phyloP scores from a whole-genome alignment of 345 rosid genomes.

The Raphanus raphanistrum region DNA sequence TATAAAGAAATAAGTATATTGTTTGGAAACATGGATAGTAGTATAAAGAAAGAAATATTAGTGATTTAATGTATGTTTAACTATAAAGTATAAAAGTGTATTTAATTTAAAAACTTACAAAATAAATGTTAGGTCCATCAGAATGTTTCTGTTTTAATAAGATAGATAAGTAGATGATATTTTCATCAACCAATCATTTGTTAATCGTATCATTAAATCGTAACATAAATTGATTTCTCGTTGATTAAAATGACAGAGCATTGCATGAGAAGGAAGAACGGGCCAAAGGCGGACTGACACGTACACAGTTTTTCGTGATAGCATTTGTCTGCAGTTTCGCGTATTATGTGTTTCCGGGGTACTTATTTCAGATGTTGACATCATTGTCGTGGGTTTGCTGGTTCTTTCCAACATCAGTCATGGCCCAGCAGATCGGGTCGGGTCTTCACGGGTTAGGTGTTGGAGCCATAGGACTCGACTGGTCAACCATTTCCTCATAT shows the following conservation, averaged over 20 bases:
- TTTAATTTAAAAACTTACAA: no score
- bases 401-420: constrained; percentile 66
- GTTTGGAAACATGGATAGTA: no score
- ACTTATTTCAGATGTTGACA: constrained; percentile 79
- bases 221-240: neutral
- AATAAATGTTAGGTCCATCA: no score
- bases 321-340: constrained; percentile 87
- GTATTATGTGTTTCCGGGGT: constrained; percentile 86
- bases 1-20: no score
- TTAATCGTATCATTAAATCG: neutral
- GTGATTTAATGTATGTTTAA: no score
- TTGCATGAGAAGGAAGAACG: constrained; percentile 87
- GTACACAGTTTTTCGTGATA: constrained; percentile 81
- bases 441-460: constrained; percentile 93
- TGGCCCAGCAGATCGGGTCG: constrained; percentile 91
- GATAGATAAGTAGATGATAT: neutral
- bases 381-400: constrained; percentile 96
- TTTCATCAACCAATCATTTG: neutral
- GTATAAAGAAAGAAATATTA: no score
- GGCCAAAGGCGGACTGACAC: constrained; percentile 64
- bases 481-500: constrained; percentile 94
- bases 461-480: constrained; percentile 73
- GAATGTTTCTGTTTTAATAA: no score
- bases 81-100: no score
- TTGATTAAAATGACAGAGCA: constrained; percentile 50